Base-by-base conservation (phyloP, 1,139 yeast species). In the Taphrina pruni region DNA sequence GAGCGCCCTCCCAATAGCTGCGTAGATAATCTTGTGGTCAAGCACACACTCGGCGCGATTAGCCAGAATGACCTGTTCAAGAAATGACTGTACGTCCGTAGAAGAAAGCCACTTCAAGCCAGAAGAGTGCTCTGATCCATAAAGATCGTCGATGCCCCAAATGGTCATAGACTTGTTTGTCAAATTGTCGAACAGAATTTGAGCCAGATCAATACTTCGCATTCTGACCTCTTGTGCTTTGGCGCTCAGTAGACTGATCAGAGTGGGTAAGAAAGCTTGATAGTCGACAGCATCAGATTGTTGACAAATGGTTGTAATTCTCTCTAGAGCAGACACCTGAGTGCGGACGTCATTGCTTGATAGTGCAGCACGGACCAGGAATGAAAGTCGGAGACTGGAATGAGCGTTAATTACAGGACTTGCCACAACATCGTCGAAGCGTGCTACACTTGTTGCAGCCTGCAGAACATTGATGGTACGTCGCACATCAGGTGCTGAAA, bases 101-200 rank as follows among this genome's bases (percentile, higher is more conserved):
- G 92, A 88, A 48, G 88, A 81, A 48, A 91, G 81, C 75, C 80
- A 78, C 58, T 76, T 76, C 48, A 88, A 82, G 35, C 88, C 85
- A 62, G 82, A 82, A 72, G 77, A 80, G 66, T 78, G 83, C 7
- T 43, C 48, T 8, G 51, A 11, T 14, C 67, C 67, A 46, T 64
- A 64, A 6, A 64, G 46, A 41, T 54, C 46, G 17, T 64, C 64
- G 45, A 68, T 35, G n/a, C 67, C 67, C 58, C 66, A 68, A n/a
- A 68, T 57, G 45, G 20, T 21, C 36, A 55, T 55, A 7, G 67
- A 32, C 41, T 48, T 62, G 12, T 38, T 14, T 17, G 36, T 14
- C n/a, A 46, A n/a, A 3, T 55, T 39, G 6, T 55, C 7, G 6
- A 17, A 46, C 39, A 50, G 38, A 50, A 20, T 7, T 12, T 36